Base-by-base conservation (phyloP, 257 asterid species). In the Solanum commersonii region DNA sequence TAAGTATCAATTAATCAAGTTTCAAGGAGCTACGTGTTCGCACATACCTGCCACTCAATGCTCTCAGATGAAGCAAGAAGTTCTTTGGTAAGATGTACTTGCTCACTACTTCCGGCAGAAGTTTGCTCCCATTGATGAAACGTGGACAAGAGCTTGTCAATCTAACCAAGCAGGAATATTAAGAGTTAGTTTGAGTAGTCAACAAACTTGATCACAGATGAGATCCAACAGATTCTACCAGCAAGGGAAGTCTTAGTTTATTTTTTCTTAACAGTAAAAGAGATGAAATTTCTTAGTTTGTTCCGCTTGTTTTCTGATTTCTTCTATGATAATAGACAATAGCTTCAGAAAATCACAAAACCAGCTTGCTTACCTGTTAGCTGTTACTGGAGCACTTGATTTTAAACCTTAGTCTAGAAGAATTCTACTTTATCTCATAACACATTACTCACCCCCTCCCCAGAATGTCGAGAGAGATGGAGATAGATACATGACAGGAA, bases 31-130 rank as follows among this genome's bases (percentile, higher is more conserved):
- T 27, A 79, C 0, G 18, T 49, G 11, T 10, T 16, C 20, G 85
- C 25, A 33, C 91, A 81, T 93, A 97, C 99, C 99, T 97, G 99
- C 99, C 99, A 96, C 85, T 95, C 98, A 87, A 94, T 93, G 94
- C 99, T 97, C 87, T 94, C 99, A 84, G 95, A 95, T 89, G 94
- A 92, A 86, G 98, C 90, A 90, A 94, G 93, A 90, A 97, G 95
- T 89, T 97, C 98, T 92, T 90, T 97, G 9, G 93, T 90, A 86
- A 96, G 92, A 68, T 88, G 95, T 56, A 89, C 90, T 91, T 94
- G 93, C 90, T 95, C 96, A 70, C 93, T 93, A 90, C 94, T 90
- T 67, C 92, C 97, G 23, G 89, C 81, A 92, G 94, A 93, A 92
- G 92, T 90, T 52, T 91, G 94, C 90, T 95, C 99, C 98, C 98